phyloP scores from a whole-genome alignment of 2,329 filamentous ascomycete species.

The Capronia coronata region DNA sequence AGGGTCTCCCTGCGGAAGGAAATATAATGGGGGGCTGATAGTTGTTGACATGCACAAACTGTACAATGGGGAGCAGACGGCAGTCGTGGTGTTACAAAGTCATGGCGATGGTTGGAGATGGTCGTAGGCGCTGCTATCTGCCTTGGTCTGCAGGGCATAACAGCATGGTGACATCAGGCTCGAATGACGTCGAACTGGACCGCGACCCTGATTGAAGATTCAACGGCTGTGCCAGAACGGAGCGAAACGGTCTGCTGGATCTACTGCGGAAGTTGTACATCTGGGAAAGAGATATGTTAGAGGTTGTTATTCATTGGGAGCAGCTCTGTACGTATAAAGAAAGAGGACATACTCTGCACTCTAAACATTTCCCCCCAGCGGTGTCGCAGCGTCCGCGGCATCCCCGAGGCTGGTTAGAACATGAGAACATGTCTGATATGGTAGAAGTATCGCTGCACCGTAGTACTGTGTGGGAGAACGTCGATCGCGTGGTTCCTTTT shows the following conservation, averaged over 20 bases:
- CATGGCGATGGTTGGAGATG: neutral
- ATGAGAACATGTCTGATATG: slow-evolving; percentile 39
- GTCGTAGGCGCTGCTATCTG: slow-evolving; percentile 11
- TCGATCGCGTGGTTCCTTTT: neutral
- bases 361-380: slow-evolving; percentile 39
- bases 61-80: neutral
- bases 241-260: slow-evolving; percentile 35
- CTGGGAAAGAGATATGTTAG: slow-evolving; percentile 16
- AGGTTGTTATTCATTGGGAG: no score
- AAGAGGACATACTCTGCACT: slow-evolving; percentile 39
- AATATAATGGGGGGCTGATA: no score
- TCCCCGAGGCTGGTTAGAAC: slow-evolving; percentile 43
- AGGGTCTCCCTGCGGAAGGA: no score
- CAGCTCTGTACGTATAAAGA: neutral
- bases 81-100: neutral
- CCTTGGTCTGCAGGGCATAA: slow-evolving; percentile 18
- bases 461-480: no score
- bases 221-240: slow-evolving; percentile 38
- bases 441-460: no score
- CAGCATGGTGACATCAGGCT: slow-evolving; percentile 24
- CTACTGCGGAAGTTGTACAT: slow-evolving; percentile 30
- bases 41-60: no score
- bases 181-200: slow-evolving; percentile 30
- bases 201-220: slow-evolving; percentile 35
- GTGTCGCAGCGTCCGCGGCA: slow-evolving; percentile 43